Base-by-base conservation (phyloP, 2,329 filamentous ascomycete species). In the Penicillium sp. region DNA sequence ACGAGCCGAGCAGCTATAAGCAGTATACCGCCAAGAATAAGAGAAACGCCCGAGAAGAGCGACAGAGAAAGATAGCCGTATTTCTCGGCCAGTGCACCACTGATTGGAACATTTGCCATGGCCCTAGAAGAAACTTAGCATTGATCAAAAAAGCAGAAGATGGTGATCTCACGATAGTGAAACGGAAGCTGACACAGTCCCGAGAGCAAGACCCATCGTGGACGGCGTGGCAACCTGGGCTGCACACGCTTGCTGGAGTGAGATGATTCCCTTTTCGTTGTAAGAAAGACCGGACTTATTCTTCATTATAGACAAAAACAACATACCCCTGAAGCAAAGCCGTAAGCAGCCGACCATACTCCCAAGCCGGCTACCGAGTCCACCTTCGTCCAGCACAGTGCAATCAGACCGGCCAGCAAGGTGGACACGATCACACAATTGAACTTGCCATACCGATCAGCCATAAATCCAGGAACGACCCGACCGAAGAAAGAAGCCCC, bases 191-290 rank as follows among this genome's bases (percentile, higher is more conserved):
- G 76, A 70, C 1, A 76, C 62, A 16, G 70, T 60, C 0, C 78
- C 78, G 8, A 79, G 67, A 0, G 74, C 74, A 1, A 74, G 66
- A 0, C 77, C 77, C 24, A 75, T 66, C 0, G 68, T 73, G 4
- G 68, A 56, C 1, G 66, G 65, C 0, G 67, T 73, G 0, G 74
- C 68, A 8, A 80, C 62, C 41, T 76, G 71, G 0, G 72, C 72
- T 0, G 74, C 76, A 52, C 77, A 80, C 0, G 77, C 74, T 50
- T 71, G 63, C 39, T 81, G 78, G 0, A 80, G 65, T 45, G 74
- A 76, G 24, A 80, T 56, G 28, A 80, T 75, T 0, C 72, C 76
- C 75, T 79, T 21, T 21, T 21, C 18, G 18, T 21, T 21, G 18
- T 21, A 2, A 21, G 18, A 2, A 21, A 21, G 18, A 21, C 18